Evolutionary conservation across 208 protist species (phyloP).

Genomic region (Vickermania spadyakhi): DNA sequence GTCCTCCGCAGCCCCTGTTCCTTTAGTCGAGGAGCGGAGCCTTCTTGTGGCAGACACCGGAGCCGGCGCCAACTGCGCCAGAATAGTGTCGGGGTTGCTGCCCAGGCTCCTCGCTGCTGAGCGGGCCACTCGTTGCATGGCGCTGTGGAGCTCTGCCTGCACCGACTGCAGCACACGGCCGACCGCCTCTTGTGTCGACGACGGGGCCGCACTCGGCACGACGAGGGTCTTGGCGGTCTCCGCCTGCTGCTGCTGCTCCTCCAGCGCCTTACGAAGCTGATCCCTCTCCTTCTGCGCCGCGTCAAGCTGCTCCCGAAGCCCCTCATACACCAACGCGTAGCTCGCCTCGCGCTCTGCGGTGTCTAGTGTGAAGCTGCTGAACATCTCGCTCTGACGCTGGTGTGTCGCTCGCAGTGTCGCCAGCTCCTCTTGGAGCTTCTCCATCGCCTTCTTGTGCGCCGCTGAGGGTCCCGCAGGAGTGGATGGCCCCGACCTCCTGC

Average conservation of each 20-base stretch:
- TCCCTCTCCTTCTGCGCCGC: slow-evolving; percentile 16
- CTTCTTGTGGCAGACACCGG: too few species aligned
- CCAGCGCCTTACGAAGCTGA: slow-evolving; percentile 16
- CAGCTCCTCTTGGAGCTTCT: slow-evolving; percentile 12
- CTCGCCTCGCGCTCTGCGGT: slow-evolving; percentile 57
- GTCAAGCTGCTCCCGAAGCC: slow-evolving; percentile 27
- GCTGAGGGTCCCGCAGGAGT: neutral
- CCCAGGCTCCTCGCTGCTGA: neutral
- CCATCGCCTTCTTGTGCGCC: slow-evolving; percentile 10
- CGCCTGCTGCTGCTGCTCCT: slow-evolving; percentile 11
- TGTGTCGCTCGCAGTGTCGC: slow-evolving; percentile 10
- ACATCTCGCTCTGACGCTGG: slow-evolving; percentile 28
- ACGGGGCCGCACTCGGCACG: too few species aligned
- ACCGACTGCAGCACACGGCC: neutral
- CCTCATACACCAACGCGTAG: slow-evolving; percentile 44
- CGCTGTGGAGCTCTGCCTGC: neutral
- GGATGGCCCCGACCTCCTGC: neutral
- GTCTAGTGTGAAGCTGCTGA: slow-evolving; percentile 56
- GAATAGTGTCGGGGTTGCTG: neutral
- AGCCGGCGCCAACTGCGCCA: neutral
- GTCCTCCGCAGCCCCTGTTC: too few species aligned
- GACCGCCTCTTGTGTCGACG: too few species aligned
- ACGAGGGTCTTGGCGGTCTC: too few species aligned
- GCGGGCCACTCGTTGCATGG: neutral
- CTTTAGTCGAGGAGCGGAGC: too few species aligned